phyloP scores from a whole-genome alignment of 1,284 basidiomycete genomes.

The Mycena citricolor region DNA sequence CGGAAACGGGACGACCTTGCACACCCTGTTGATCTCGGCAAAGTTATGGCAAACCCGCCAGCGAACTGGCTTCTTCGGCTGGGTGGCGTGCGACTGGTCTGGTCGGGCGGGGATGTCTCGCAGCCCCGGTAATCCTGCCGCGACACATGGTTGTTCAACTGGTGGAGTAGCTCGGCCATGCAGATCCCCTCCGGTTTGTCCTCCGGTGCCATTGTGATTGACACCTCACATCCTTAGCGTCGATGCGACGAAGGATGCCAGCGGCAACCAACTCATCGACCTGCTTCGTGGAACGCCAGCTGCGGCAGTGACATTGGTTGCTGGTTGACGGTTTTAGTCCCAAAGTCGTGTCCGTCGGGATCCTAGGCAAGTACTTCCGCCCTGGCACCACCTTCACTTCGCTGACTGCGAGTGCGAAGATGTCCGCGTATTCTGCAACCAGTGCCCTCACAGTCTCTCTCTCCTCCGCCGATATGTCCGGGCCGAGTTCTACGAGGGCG shows the following conservation, averaged over 20 bases:
- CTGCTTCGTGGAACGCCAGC: constrained; percentile 28
- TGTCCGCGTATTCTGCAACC: constrained; percentile 28
- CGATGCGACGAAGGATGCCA: constrained; percentile 3
- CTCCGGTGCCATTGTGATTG: constrained; percentile 9
- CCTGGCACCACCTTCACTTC: constrained; percentile 28
- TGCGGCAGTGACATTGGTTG: constrained; percentile 32
- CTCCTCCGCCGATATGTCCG: constrained; percentile 16
- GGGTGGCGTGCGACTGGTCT: too few species aligned
- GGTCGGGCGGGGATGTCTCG: too few species aligned
- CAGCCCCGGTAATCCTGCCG: constrained; percentile 25
- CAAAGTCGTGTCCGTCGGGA: constrained; percentile 25
- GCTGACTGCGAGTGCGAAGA: constrained; percentile 31
- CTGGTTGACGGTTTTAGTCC: constrained; percentile 27
- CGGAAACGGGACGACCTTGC: constrained; percentile 30
- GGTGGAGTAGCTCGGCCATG: constrained; percentile 8
- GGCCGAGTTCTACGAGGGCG: constrained; percentile 22
- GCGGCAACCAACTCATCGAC: constrained; percentile 35
- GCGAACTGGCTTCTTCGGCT: too few species aligned
- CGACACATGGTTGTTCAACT: constrained; percentile 21
- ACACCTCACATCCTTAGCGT: constrained; percentile 11
- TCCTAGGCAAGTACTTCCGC: constrained; percentile 25
- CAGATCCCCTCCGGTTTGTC: constrained; percentile 26
- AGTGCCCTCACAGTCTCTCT: constrained; percentile 8
- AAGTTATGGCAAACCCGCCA: constrained; percentile 38
- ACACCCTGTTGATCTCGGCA: constrained; percentile 21